Base-by-base conservation (phyloP, 1,139 yeast genomes). In the Eremothecium gossypii region DNA sequence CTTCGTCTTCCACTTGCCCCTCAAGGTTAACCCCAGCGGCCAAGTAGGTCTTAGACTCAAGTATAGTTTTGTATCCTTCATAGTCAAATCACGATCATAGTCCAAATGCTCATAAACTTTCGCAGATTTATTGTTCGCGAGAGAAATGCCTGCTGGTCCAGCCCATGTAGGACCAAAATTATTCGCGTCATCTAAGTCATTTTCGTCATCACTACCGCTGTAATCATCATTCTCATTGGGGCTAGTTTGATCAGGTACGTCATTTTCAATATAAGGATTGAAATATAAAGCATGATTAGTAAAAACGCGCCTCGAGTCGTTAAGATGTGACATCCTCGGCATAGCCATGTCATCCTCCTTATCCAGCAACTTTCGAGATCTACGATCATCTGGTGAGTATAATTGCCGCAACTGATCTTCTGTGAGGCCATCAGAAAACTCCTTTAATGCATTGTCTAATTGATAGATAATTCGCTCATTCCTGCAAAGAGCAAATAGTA, bases 1-100 rank as follows among this genome's bases (percentile, higher is more conserved):
- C 0, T 78, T 76, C 23, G 68, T 60, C 53, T 83, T 84, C n/a
- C 77, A 76, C 41, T 73, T 73, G 1, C 79, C 76, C 45, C 67
- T 73, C 12, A 61, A 60, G 0, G 85, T 74, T 79, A 82, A 74
- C 2, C 89, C 89, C 1, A 71, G 60, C 1, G 85, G 87, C 33
- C 64, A 61, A 26, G 48, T 51, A 20, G 68, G 64, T 46, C 63
- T 56, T 20, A 64, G 43, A 29, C 53, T 51, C 27, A 50, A 30
- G 40, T 49, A 49, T 11, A 55, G 30, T 10, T 44, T 41, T 32
- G 45, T 46, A 36, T 52, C 43, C 27, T 50, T 44, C 32, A 49
- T 23, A 23, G 45, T 38, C 8, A 44, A 14, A 34, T 46, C 49
- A 33, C 8, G 31, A 14, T 28, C 41, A 32, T 39, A 43, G 45